These are phyloP conservation scores for Polychaeton citri DNA, from an alignment of 2,329 filamentous ascomycete species.

Conservation along the genomic window DNA sequence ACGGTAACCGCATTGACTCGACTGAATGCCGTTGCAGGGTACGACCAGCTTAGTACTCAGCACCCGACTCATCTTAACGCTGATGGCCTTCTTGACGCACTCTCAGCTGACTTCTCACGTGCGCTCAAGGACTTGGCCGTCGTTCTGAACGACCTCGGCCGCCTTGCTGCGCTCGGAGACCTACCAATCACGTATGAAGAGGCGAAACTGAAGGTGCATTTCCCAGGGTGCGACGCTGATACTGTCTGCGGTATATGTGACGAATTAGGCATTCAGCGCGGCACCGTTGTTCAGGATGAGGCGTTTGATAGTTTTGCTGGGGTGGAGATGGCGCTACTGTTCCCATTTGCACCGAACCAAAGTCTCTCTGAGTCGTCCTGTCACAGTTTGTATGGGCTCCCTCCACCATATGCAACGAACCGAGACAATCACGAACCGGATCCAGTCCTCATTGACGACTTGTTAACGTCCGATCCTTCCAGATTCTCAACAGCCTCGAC, in stretches of 20 bases:
- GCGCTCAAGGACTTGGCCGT: constrained; percentile 71
- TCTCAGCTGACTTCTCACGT: constrained; percentile 78
- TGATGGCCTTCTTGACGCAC: constrained; percentile 68
- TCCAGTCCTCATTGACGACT: constrained; percentile 38
- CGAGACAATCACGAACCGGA: constrained; percentile 1
- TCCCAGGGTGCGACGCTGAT: constrained; percentile 76
- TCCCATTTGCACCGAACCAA: constrained; percentile 61
- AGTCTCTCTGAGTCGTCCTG: constrained; percentile 31
- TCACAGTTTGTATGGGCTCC: constrained; percentile 32
- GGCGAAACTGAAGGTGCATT: constrained; percentile 63
- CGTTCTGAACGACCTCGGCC: constrained; percentile 68
- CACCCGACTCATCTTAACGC: constrained; percentile 56
- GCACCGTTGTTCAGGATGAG: constrained; percentile 64
- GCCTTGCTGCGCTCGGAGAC: constrained; percentile 65
- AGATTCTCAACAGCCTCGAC: constrained; percentile 8
- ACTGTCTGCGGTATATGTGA: constrained; percentile 74
- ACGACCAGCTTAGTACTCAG: constrained; percentile 26
- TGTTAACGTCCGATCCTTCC: constrained; percentile 35
- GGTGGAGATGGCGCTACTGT: constrained; percentile 61
- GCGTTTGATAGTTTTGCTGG: constrained; percentile 58
- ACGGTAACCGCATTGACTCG: constrained; percentile 79
- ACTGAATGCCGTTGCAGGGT: constrained; percentile 46
- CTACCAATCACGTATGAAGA: constrained; percentile 64
- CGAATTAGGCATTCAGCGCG: constrained; percentile 72
- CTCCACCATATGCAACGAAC: constrained; percentile 14